These are phyloP conservation scores for Cubamyces sp. DNA, from an alignment of 768 basidiomycete species.

Conservation along the genomic window DNA sequence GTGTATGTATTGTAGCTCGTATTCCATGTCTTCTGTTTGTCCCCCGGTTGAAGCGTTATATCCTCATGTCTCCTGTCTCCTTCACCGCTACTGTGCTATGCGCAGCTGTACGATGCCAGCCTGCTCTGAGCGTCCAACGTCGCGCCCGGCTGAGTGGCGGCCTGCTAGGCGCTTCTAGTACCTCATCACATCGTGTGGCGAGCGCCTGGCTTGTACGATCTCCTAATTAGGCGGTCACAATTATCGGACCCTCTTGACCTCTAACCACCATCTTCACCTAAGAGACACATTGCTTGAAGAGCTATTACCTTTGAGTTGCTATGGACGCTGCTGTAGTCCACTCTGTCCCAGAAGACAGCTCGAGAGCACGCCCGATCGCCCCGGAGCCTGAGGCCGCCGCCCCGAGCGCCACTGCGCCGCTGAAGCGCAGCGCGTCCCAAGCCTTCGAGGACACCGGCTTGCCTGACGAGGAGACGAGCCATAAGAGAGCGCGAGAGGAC, in stretches of 20 bases:
- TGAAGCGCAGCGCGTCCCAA: constrained; percentile 67
- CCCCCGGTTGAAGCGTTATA: not conserved
- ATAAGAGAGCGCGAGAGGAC: constrained; percentile 65
- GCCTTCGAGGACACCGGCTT: constrained; percentile 50
- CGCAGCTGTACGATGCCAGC: too few species aligned
- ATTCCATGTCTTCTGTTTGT: too few species aligned
- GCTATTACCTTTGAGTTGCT: not conserved
- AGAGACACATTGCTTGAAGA: not conserved
- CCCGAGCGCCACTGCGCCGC: constrained; percentile 25
- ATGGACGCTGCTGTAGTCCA: constrained; percentile 8
- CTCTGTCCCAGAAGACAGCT: not conserved
- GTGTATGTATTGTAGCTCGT: constrained; percentile 5
- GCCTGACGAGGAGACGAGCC: constrained; percentile 46
- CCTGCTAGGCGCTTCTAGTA: not conserved
- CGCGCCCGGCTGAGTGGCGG: too few species aligned
- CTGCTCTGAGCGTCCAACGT: too few species aligned
- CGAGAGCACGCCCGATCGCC: constrained; percentile 9
- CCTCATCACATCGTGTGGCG: constrained; percentile 17
- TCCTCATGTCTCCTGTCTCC: too few species aligned
- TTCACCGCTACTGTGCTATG: not conserved
- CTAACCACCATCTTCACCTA: constrained; percentile 15
- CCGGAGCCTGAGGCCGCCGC: constrained; percentile 12
- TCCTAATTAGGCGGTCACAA: constrained; percentile 21
- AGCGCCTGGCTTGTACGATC: constrained; percentile 3
- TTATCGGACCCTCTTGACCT: constrained; percentile 19